These are phyloP conservation scores for Ganoderma lingzhi DNA, from an alignment of 1,284 basidiomycete species.

Conservation along the genomic window DNA sequence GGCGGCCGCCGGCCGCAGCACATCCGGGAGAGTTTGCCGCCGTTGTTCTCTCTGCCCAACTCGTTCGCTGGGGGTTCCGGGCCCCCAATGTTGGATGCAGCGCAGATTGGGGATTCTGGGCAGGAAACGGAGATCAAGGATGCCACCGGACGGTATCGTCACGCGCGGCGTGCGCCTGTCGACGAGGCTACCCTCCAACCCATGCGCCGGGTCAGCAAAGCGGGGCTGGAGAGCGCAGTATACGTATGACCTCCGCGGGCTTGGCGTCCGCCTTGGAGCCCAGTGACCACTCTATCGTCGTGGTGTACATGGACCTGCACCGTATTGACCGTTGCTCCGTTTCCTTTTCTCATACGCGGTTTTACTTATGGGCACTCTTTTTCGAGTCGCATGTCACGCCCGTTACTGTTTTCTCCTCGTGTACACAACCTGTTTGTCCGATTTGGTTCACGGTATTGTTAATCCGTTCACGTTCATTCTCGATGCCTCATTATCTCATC, in stretches of 20 bases:
- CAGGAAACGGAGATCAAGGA: conserved; percentile 90
- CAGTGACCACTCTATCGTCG: conserved; percentile 1
- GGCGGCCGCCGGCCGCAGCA: conserved; percentile 62
- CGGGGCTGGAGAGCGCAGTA: conserved; percentile 77
- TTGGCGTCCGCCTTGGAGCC: neutral
- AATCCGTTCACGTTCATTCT: conserved; percentile 9
- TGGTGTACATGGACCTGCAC: neutral
- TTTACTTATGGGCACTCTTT: neutral
- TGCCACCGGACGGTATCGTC: conserved; percentile 81
- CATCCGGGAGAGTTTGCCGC: conserved; percentile 81
- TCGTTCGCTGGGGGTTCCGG: conserved; percentile 38
- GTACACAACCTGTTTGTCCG: neutral
- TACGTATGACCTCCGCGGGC: conserved; percentile 33
- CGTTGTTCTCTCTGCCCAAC: conserved; percentile 51
- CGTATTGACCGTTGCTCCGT: neutral
- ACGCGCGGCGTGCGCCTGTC: conserved; percentile 85
- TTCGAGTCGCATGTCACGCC: neutral
- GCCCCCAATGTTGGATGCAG: conserved; percentile 44
- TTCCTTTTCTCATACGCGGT: neutral
- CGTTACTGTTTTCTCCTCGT: neutral
- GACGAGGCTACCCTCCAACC: conserved; percentile 88
- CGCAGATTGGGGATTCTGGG: conserved; percentile 62
- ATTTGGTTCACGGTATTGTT: conserved; percentile 17
- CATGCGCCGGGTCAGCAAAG: conserved; percentile 87
- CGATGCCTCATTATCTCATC: neutral